Evolutionary conservation across 2,329 filamentous ascomycete genomes (phyloP), one percentile per base, ranked within the genome.

Genomic region (Clarireedia homoeocarpa): DNA sequence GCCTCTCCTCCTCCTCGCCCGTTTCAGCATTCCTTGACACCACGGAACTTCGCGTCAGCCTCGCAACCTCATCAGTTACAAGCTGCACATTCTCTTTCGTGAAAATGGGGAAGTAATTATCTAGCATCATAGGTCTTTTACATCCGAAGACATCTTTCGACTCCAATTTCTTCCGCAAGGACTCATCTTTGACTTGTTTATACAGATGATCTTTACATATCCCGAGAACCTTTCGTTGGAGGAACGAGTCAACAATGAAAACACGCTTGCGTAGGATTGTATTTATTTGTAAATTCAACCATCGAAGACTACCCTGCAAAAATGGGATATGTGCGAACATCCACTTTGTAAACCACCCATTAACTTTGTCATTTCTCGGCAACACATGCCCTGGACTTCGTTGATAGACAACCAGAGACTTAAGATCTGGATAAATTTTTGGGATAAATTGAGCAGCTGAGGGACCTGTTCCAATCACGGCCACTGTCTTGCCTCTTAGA

Each of bases 371-470:
- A 2, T 46, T 45, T 23, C 40, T 40, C 23, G 40, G 40, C 14
- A 53, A n/a, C 6, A 53, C 40, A 46, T 53, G 50, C 5, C 40
- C 50, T 2, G 40, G 50, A 4, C 50, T 46, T 38, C 40, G 45
- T 53, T 53, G 40, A 17, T 53, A 53, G 2, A 53, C 27, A 45
- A 53, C 46, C 7, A 53, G 14, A 14, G 40, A 46, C 10, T 46
- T 36, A 12, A 45, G n/a, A 6, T 46, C 50, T 0, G 50, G 40
- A 5, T 45, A 38, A 3, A 53, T 46, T 6, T 38, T 34, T n/a
- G 50, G 50, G 6, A 53, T 53, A 3, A 46, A 53, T 38, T 53
- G 50, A 6, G 39, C 42, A 42, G 40, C 50, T 34, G 50, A 53
- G 20, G 50, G 50, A n/a, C 40, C 40, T 4, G 50, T 53, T 26